phyloP scores from a whole-genome alignment of 164 flowering plant species.

The Chimonanthus praecox region DNA sequence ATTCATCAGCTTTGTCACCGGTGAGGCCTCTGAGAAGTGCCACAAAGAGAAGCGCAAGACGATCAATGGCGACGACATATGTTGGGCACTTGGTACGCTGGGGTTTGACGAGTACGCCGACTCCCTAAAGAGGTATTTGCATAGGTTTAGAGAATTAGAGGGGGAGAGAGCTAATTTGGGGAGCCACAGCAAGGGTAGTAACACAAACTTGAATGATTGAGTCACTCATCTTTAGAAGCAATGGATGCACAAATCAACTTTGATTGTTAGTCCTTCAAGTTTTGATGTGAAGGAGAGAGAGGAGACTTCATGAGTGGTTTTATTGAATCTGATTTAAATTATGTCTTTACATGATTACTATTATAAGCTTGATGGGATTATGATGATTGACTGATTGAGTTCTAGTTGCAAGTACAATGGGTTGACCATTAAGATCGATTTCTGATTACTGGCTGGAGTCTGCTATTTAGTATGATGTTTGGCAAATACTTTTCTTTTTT shows the following conservation, averaged over 20 bases:
- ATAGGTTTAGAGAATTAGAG: slow-evolving; percentile 51
- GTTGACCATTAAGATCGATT: too few species aligned
- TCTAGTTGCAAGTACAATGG: too few species aligned
- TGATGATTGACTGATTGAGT: too few species aligned
- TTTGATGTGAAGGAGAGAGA: slow-evolving; percentile 7
- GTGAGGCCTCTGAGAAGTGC: slow-evolving; percentile 75
- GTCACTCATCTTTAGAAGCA: slow-evolving; percentile 6
- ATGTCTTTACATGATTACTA: neutral
- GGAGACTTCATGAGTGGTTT: neutral
- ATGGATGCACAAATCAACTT: slow-evolving; percentile 6
- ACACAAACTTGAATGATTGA: neutral
- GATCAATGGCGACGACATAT: slow-evolving; percentile 68
- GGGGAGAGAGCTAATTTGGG: slow-evolving; percentile 41
- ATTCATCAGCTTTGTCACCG: slow-evolving; percentile 78
- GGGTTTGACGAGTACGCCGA: slow-evolving; percentile 72
- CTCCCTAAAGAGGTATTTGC: slow-evolving; percentile 50
- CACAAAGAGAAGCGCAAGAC: slow-evolving; percentile 78
- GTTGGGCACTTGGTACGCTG: slow-evolving; percentile 53
- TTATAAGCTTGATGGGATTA: neutral
- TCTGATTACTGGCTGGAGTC: too few species aligned
- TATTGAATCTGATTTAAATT: neutral
- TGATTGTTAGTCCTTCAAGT: neutral
- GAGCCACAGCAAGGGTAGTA: neutral
- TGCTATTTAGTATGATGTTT: too few species aligned
- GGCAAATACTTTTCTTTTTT: too few species aligned